These are phyloP conservation scores for Xylaria flabelliformis DNA, from an alignment of 495 filamentous ascomycete genomes.

Conservation along the genomic window DNA sequence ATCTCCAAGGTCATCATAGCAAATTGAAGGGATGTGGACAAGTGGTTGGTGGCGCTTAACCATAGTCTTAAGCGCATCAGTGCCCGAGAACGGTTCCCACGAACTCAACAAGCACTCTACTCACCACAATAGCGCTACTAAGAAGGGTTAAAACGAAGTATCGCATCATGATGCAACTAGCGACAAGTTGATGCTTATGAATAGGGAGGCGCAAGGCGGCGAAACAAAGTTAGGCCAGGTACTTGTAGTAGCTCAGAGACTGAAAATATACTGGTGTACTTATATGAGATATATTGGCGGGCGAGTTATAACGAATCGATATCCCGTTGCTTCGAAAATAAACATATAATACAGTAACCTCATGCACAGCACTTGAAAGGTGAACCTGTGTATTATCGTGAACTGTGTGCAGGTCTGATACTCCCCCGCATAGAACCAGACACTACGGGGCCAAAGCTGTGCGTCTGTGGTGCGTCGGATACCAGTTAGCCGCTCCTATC, in stretches of 20 bases:
- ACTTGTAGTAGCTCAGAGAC: not conserved
- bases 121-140: not conserved
- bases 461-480: not conserved
- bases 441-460: not conserved
- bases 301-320: too few relatives aligned
- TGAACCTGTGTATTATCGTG: not conserved
- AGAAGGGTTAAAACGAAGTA: not conserved
- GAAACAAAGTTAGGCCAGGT: too few relatives aligned
- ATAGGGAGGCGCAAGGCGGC: not conserved
- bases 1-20: slow-evolving; percentile 56
- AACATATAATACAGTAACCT: not conserved
- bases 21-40: slow-evolving; percentile 55
- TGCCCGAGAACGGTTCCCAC: not conserved
- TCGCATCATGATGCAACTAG: not conserved
- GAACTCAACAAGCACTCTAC: slow-evolving; percentile 6
- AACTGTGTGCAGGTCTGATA: not conserved
- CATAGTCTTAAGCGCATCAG: not conserved
- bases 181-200: not conserved
- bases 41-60: slow-evolving; percentile 37
- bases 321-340: not conserved
- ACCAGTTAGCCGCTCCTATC: not conserved
- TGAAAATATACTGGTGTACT: not conserved
- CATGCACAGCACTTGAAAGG: not conserved
- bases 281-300: too few relatives aligned
- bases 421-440: not conserved